A percentile compares a stretch with the other conserved stretches of the same genome.
phyloP scores from a whole-genome alignment of 192 early-diverging fungal genomes.

The Endogone sp. region DNA sequence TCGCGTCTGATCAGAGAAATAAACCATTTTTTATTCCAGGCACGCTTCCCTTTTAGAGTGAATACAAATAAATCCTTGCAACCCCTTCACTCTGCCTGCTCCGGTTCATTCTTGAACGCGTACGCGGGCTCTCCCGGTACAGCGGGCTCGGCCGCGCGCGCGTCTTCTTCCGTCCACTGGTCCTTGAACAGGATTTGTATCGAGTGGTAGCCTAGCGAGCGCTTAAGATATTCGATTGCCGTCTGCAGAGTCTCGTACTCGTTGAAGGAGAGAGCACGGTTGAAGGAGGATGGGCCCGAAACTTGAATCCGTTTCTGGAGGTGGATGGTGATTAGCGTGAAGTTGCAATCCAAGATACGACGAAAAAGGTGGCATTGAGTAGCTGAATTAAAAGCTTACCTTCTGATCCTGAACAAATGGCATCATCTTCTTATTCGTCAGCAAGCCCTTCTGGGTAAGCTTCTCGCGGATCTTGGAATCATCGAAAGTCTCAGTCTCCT shows the following conservation, averaged over 20 bases:
- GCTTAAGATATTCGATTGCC: conserved; percentile 49
- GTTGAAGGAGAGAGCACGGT: conserved; percentile 77
- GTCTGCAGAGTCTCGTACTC: conserved; percentile 68
- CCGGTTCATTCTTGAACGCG: conserved; percentile 46
- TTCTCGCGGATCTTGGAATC: conserved; percentile 69
- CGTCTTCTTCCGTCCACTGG: conserved; percentile 46
- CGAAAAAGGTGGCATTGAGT: not conserved
- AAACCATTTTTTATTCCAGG: too few species aligned
- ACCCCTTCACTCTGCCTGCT: too few species aligned
- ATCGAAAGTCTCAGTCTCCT: conserved; percentile 54
- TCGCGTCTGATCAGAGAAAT: too few species aligned
- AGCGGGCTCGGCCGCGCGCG: conserved; percentile 41
- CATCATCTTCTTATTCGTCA: conserved; percentile 97
- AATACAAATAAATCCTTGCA: too few species aligned
- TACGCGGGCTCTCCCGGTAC: conserved; percentile 57
- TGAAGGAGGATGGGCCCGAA: conserved; percentile 68
- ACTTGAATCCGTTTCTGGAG: conserved; percentile 80
- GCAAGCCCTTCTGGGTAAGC: conserved; percentile 64
- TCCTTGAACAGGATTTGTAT: conserved; percentile 46
- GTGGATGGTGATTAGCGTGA: not conserved
- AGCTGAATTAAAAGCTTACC: not conserved
- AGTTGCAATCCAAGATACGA: too few species aligned
- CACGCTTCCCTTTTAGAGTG: too few species aligned
- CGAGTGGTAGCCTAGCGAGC: conserved; percentile 51
- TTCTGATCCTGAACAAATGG: conserved; percentile 81